Conservation (phyloP, 2,329 filamentous ascomycete species). For the Saccharata proteae region DNA sequence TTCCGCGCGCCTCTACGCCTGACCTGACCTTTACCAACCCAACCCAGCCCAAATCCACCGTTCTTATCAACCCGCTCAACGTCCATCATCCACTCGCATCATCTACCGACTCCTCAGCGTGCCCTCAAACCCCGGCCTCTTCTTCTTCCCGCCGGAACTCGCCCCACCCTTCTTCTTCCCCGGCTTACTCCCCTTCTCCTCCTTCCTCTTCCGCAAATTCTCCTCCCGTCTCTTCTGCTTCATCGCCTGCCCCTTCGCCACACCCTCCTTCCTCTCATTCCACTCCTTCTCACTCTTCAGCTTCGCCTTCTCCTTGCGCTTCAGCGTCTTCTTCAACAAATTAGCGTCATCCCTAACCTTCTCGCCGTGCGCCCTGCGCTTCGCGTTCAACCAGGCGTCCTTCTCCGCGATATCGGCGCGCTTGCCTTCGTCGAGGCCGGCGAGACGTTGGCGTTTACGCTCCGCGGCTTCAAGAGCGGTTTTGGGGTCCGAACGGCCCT, state of each 20-base stretch:
- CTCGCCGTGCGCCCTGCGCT: constrained; percentile 79
- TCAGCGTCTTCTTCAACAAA: constrained; percentile 78
- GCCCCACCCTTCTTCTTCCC: constrained; percentile 28
- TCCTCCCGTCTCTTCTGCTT: constrained; percentile 38
- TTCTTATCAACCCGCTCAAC: too few relatives aligned
- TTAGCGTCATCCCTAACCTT: constrained; percentile 77
- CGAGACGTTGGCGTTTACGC: constrained; percentile 71
- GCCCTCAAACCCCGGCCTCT: constrained; percentile 48
- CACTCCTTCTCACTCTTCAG: constrained; percentile 87
- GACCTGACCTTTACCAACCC: too few relatives aligned
- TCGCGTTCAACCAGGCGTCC: constrained; percentile 84
- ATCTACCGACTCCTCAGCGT: constrained; percentile 48
- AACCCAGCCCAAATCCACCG: too few relatives aligned
- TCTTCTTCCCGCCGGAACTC: constrained; percentile 29
- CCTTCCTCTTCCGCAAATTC: constrained; percentile 57
- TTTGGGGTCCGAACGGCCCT: constrained; percentile 73
- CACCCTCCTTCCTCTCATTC: constrained; percentile 34
- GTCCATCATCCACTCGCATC: too few relatives aligned
- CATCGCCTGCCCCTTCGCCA: constrained; percentile 35
- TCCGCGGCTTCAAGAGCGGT: constrained; percentile 77
- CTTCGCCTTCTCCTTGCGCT: constrained; percentile 83
- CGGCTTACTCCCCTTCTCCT: constrained; percentile 65
- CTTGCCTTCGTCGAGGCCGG: constrained; percentile 65
- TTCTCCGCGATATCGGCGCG: constrained; percentile 83
- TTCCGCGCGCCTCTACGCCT: too few relatives aligned